These are phyloP conservation scores for Microdochium bolleyi DNA, from an alignment of 2,329 filamentous ascomycete genomes.

Conservation along the genomic window DNA sequence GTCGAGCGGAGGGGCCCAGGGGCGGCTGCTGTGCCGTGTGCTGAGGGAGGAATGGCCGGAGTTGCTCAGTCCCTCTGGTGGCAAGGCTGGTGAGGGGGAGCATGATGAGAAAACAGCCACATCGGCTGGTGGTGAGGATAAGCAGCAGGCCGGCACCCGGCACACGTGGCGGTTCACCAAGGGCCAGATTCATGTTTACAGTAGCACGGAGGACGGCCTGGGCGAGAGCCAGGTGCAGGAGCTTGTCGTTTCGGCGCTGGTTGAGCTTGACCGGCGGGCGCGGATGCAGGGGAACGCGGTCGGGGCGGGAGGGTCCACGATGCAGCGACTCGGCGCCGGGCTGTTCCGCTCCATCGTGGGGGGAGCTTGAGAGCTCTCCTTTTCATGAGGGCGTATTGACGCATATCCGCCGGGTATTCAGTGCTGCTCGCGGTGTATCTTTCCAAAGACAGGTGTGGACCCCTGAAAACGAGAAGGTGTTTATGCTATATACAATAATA, in stretches of 20 bases:
- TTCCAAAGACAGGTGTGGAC: too few species aligned
- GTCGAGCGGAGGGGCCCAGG: neutral
- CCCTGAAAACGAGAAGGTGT: too few species aligned
- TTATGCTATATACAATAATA: too few species aligned
- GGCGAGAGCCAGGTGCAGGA: neutral
- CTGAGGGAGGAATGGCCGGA: neutral
- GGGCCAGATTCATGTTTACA: neutral
- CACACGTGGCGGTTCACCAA: neutral
- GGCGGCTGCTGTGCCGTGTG: neutral
- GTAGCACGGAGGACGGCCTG: neutral
- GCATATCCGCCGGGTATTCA: too few species aligned
- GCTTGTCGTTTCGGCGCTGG: neutral
- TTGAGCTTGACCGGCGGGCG: neutral
- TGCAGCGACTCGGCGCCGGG: neutral
- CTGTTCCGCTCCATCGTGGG: neutral
- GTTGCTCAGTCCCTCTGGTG: neutral
- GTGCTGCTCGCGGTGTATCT: too few species aligned
- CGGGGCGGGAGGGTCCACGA: neutral
- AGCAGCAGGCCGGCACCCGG: neutral
- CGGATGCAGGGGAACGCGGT: neutral
- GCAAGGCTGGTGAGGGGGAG: neutral
- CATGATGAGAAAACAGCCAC: too few species aligned
- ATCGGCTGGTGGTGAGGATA: neutral
- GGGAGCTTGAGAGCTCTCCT: neutral
- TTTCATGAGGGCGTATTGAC: too few species aligned